Evolutionary conservation across 768 basidiomycete species (phyloP).

Genomic region (Phanerochaete sordida): DNA sequence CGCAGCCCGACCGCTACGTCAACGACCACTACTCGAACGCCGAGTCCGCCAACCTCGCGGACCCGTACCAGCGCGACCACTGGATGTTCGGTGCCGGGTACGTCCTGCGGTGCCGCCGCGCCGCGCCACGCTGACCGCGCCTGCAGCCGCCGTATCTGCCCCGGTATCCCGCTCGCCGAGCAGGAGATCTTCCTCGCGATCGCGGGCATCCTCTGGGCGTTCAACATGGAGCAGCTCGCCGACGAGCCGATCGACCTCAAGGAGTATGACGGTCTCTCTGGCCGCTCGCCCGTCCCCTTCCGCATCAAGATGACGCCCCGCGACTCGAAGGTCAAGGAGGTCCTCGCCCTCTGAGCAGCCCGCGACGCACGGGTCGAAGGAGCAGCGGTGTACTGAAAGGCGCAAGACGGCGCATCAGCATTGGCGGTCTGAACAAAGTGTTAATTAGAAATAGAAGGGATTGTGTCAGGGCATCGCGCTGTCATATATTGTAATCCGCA

Average conservation of each 20-base stretch:
- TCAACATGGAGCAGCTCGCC: slow-evolving; percentile 37
- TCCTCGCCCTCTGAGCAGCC: too few relatives aligned
- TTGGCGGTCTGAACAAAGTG: too few relatives aligned
- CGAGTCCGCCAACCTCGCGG: slow-evolving; percentile 40
- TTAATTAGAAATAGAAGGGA: too few relatives aligned
- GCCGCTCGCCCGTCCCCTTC: slow-evolving; percentile 43
- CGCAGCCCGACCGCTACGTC: slow-evolving; percentile 41
- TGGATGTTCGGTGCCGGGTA: slow-evolving; percentile 51
- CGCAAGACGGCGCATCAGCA: too few relatives aligned
- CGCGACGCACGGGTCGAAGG: too few relatives aligned
- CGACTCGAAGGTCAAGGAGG: slow-evolving; percentile 12
- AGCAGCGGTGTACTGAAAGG: too few relatives aligned
- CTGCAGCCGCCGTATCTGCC: slow-evolving; percentile 30
- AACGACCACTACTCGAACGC: slow-evolving; percentile 34
- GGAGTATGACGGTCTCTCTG: slow-evolving; percentile 45
- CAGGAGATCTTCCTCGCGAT: slow-evolving; percentile 43
- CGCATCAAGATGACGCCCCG: slow-evolving; percentile 24
- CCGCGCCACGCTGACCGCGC: not conserved
- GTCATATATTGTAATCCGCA: too few relatives aligned
- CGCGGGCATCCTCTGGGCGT: slow-evolving; percentile 45
- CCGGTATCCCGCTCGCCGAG: slow-evolving; percentile 43
- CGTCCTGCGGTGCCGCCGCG: too few relatives aligned
- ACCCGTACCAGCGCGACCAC: slow-evolving; percentile 44
- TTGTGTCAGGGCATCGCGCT: too few relatives aligned
- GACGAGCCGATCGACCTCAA: slow-evolving; percentile 43